phyloP scores from a whole-genome alignment of 208 protist genomes.

The Trypanosoma boissoni region DNA sequence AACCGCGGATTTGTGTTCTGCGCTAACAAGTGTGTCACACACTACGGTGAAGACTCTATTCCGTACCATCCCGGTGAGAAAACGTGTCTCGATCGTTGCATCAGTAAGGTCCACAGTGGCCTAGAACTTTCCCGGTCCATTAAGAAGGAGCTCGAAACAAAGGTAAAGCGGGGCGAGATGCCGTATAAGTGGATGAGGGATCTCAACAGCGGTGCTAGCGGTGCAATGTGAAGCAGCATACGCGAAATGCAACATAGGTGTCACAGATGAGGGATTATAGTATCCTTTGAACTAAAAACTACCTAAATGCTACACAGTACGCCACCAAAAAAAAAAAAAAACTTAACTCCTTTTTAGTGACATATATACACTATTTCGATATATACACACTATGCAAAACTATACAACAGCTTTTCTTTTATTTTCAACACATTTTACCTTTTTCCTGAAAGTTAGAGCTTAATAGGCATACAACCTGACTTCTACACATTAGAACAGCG shows the following conservation, averaged over 20 bases:
- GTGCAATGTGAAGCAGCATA: not conserved
- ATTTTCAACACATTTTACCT: no score
- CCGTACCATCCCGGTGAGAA: conserved; percentile 81
- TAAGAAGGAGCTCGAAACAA: conserved; percentile 64
- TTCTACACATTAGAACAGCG: no score
- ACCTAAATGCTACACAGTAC: no score
- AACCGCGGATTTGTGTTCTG: conserved; percentile 70
- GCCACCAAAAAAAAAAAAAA: no score
- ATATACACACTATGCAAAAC: no score
- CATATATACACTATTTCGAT: no score
- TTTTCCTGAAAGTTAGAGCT: no score
- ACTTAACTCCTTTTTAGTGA: no score
- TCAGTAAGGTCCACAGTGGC: conserved; percentile 61
- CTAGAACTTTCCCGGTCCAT: conserved; percentile 53
- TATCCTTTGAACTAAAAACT: conserved; percentile 3
- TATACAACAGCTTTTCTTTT: no score
- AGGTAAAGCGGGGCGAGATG: conserved; percentile 59
- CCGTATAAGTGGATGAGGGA: conserved; percentile 85
- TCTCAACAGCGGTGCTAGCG: conserved; percentile 5
- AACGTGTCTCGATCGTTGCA: conserved; percentile 70
- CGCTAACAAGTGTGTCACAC: conserved; percentile 53
- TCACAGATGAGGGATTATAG: not conserved
- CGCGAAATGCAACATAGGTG: not conserved
- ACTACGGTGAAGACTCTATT: conserved; percentile 78
- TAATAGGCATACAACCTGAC: no score